A percentile compares a stretch with the other conserved stretches of the same genome.
Conservation (phyloP, 805 yeast genomes). For the Brettanomyces bruxellensis region DNA sequence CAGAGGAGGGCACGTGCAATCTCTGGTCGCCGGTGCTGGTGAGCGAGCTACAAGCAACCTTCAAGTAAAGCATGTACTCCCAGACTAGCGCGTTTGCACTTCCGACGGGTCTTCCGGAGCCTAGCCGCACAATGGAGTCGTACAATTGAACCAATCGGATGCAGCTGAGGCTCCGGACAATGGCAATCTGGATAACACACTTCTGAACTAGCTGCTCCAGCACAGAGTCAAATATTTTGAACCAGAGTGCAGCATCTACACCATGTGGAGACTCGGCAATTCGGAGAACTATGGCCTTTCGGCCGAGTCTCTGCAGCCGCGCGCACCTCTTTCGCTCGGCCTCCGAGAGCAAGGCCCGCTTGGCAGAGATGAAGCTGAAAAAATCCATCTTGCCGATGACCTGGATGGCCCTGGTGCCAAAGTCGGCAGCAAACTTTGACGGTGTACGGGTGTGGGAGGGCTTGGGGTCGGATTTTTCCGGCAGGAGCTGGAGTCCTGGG, state of each 20-base stretch:
- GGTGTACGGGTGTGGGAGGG: slow-evolving; percentile 44
- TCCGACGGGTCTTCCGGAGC: slow-evolving; percentile 28
- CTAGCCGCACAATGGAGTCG: slow-evolving; percentile 41
- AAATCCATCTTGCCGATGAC: slow-evolving; percentile 66
- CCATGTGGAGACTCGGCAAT: slow-evolving; percentile 91
- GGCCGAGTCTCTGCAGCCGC: slow-evolving; percentile 47
- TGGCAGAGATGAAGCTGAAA: slow-evolving; percentile 45
- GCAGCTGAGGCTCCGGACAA: slow-evolving; percentile 87
- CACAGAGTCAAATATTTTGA: slow-evolving; percentile 72
- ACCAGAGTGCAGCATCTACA: slow-evolving; percentile 95
- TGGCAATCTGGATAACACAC: slow-evolving; percentile 90
- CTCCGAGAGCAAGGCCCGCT: slow-evolving; percentile 46
- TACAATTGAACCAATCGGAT: slow-evolving; percentile 80
- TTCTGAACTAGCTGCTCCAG: slow-evolving; percentile 62
- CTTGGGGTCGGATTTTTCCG: background rate
- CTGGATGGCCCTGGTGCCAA: slow-evolving; percentile 69
- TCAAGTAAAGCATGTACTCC: slow-evolving; percentile 58
- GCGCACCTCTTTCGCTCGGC: slow-evolving; percentile 72
- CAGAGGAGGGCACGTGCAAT: slow-evolving; percentile 36
- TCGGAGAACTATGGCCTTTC: slow-evolving; percentile 60
- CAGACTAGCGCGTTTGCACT: slow-evolving; percentile 21
- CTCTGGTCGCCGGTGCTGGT: slow-evolving; percentile 70
- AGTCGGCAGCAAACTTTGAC: slow-evolving; percentile 68
- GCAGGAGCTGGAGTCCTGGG: background rate
- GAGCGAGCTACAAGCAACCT: slow-evolving; percentile 85